Base-by-base conservation (phyloP, 176 grass and related monocot species). In the Chrysopogon serrulatus region DNA sequence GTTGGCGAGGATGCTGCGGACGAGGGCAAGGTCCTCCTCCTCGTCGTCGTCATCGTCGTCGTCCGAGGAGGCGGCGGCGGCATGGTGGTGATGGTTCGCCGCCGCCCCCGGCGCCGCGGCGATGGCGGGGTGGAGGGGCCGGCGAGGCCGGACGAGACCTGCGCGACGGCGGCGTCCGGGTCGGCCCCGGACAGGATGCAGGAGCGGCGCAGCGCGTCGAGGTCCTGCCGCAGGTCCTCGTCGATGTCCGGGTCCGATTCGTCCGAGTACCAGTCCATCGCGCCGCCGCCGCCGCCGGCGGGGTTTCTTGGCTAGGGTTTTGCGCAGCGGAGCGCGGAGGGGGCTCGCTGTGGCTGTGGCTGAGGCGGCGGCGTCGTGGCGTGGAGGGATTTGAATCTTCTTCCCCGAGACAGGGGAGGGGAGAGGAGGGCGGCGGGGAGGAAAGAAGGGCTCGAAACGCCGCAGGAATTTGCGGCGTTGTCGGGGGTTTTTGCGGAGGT, bases 201-300 rank as follows among this genome's bases (percentile, higher is more conserved):
- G 61, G 92, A 91, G 24, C 82, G 85, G 36, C 92, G 82, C 49
- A 98, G 79, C 40, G 79, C 88, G 59, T 91, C 92, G 36, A 98
- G 64, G 81, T 98, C 95, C 64, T 91, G 82, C 49, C 79, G 77
- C 21, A 98, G 79, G 60, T 61, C 86, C 10, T 74, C 88, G 43
- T 95, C 92, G 30, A 78, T 48, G 17, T 93, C 92, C 53, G 84
- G 70, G n/a, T 90, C 95, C 79, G 66, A 82, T 33, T 88, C 73
- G 67, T 86, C 81, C 9, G 83, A 85, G 63, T 87, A 89, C 19
- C 74, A 86, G 18, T 85, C 87, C 94, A 97, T 97, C 30, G 60
- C 13, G 8, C 28, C 41, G 32, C 32, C 14, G 5, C 16, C 32
- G n/a, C n/a, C 62, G 68, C 30, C 21, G 49, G 61, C 43, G 47